Evolutionary conservation across 305 asterid genomes (phyloP).

Genomic region (Fraxinus velutina): DNA sequence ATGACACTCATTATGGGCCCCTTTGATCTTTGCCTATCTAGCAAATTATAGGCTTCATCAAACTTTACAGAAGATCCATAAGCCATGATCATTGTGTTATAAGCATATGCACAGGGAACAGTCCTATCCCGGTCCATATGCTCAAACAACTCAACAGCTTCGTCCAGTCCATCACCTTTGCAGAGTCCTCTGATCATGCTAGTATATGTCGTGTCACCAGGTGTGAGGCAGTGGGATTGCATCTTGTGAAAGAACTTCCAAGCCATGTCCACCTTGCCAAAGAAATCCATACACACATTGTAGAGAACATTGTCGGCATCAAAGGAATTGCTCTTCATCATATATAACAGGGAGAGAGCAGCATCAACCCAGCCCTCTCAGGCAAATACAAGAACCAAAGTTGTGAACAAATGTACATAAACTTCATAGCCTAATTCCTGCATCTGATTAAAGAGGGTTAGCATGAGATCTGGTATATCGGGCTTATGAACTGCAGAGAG

Average conservation of each 20-base stretch:
- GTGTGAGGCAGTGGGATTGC: constrained; percentile 57
- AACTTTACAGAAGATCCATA: constrained; percentile 80
- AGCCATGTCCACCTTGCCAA: constrained; percentile 93
- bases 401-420: constrained; percentile 73
- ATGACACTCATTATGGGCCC: constrained; percentile 89
- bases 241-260: constrained; percentile 97
- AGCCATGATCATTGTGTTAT: constrained; percentile 94
- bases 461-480: constrained; percentile 69
- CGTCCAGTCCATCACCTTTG: constrained; percentile 53
- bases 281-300: constrained; percentile 82
- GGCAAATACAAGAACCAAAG: constrained; percentile 72
- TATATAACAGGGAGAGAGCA: constrained; percentile 75
- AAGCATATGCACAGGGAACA: constrained; percentile 93
- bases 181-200: constrained; percentile 93
- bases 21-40: constrained; percentile 74
- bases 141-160: constrained; percentile 85
- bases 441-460: constrained; percentile 75
- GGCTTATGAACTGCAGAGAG: constrained; percentile 45
- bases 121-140: constrained; percentile 66
- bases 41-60: constrained; percentile 68
- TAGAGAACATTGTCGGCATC: constrained; percentile 83
- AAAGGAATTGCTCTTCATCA: constrained; percentile 73
- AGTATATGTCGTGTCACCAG: constrained; percentile 84
- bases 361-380: constrained; percentile 78
- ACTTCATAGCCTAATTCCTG: constrained; percentile 92